These are phyloP conservation scores for Termitomyces titanicus DNA, from an alignment of 768 basidiomycete species.

Conservation along the genomic window DNA sequence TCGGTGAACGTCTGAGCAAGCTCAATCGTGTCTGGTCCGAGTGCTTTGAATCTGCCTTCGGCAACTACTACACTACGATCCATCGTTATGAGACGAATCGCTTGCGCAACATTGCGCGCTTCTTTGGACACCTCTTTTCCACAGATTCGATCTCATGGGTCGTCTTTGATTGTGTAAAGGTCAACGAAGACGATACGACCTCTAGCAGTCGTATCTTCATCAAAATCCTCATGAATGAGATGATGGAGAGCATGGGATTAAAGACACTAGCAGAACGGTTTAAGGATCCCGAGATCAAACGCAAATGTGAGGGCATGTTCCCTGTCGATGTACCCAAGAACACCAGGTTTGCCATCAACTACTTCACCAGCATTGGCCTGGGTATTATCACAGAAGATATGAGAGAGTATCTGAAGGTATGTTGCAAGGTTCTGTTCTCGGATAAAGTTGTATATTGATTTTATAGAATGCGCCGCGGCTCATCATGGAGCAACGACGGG, in stretches of 20 bases:
- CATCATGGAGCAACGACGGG: constrained; percentile 92
- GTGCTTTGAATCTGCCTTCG: constrained; percentile 82
- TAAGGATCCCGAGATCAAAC: constrained; percentile 78
- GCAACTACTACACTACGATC: constrained; percentile 90
- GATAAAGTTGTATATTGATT: constrained; percentile 5
- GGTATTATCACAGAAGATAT: constrained; percentile 92
- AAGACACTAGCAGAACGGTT: constrained; percentile 86
- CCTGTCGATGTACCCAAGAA: constrained; percentile 96
- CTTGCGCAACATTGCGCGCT: constrained; percentile 92
- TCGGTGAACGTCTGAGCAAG: constrained; percentile 96
- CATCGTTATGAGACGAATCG: constrained; percentile 99
- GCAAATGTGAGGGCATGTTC: constrained; percentile 82
- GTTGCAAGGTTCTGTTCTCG: constrained; percentile 19
- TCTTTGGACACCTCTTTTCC: constrained; percentile 91
- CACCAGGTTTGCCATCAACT: constrained; percentile 95
- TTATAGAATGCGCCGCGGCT: constrained; percentile 83
- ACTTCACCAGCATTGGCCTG: constrained; percentile 93
- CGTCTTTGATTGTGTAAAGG: constrained; percentile 76
- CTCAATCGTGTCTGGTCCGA: constrained; percentile 95
- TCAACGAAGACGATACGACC: constrained; percentile 98
- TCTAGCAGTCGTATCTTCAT: constrained; percentile 95
- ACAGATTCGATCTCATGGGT: constrained; percentile 90
- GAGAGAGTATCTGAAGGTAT: constrained; percentile 91
- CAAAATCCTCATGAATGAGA: constrained; percentile 94
- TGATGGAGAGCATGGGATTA: constrained; percentile 92